phyloP scores from a whole-genome alignment of 2,329 filamentous ascomycete genomes.

The Colletotrichum musae region DNA sequence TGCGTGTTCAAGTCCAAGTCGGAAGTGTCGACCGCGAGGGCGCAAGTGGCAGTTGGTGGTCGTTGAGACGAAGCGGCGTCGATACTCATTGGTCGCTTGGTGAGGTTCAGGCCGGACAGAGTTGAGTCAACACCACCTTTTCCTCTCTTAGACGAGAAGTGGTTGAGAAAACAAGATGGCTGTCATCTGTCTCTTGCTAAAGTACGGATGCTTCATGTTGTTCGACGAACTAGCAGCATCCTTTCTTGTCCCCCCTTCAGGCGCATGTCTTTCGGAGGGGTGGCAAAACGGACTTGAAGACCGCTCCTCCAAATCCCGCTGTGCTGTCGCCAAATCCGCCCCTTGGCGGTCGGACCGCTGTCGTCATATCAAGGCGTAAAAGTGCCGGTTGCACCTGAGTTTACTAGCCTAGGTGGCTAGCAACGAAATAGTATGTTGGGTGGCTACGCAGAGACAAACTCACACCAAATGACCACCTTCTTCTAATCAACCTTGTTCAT shows the following conservation, averaged over 20 bases:
- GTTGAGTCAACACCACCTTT: conserved; percentile 11
- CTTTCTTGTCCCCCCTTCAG: not conserved
- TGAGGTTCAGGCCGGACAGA: not conserved
- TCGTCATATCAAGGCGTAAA: too few relatives aligned
- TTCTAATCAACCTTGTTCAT: not conserved
- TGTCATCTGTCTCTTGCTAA: conserved; percentile 29
- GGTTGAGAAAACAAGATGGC: conserved; percentile 4
- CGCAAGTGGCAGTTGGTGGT: conserved; percentile 9
- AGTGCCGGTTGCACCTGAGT: too few relatives aligned
- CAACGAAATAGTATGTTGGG: not conserved
- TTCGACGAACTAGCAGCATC: conserved; percentile 16
- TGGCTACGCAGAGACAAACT: not conserved
- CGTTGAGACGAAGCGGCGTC: not conserved
- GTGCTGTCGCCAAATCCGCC: not conserved
- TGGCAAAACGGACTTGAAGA: conserved; percentile 13
- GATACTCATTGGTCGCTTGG: not conserved
- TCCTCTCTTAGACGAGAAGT: not conserved
- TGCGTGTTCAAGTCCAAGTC: conserved; percentile 16
- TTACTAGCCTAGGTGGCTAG: not conserved
- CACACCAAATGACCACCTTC: too few relatives aligned
- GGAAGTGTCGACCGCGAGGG: conserved; percentile 3
- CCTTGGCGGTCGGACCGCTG: not conserved
- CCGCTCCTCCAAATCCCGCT: not conserved
- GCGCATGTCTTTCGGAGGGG: not conserved
- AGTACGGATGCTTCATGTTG: conserved; percentile 29